These are phyloP conservation scores for Ramularia endophylla DNA, from an alignment of 2,329 filamentous ascomycete genomes.

Conservation along the genomic window DNA sequence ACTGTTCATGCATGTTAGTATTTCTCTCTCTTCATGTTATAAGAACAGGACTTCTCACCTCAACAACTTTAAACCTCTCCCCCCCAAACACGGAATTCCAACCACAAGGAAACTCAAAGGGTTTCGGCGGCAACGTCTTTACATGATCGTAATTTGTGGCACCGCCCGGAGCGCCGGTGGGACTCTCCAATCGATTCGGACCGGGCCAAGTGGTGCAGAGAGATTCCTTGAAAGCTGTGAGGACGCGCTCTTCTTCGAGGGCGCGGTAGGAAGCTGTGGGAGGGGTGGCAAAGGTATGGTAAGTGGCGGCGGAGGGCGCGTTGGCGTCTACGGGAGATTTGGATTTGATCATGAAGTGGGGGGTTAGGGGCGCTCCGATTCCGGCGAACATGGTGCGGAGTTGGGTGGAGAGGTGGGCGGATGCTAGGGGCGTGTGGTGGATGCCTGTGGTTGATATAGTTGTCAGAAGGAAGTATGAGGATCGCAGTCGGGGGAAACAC, in stretches of 20 bases:
- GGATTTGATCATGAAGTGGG: conserved; percentile 80
- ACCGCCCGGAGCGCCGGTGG: conserved; percentile 40
- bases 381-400: conserved; percentile 70
- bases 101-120: conserved; percentile 96
- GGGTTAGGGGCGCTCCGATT: conserved; percentile 69
- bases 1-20: conserved; percentile 31
- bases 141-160: conserved; percentile 67
- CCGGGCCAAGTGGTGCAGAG: conserved; percentile 92
- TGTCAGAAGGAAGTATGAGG: no score
- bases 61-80: conserved; percentile 78
- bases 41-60: no score
- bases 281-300: conserved; percentile 60
- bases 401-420: conserved; percentile 85
- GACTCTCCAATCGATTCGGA: conserved; percentile 56
- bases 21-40: no score
- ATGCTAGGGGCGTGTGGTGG: conserved; percentile 76
- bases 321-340: conserved; percentile 87
- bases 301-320: conserved; percentile 67
- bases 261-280: conserved; percentile 66
- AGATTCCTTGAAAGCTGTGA: conserved; percentile 96
- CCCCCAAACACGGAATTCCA: conserved; percentile 92
- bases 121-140: conserved; percentile 66
- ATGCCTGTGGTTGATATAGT: conserved; percentile 49
- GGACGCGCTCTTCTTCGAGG: conserved; percentile 84
- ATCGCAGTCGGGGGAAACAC: conserved; percentile 3